Base-by-base conservation (phyloP, 2,329 filamentous ascomycete species). In the Pezicula rhizophila region DNA sequence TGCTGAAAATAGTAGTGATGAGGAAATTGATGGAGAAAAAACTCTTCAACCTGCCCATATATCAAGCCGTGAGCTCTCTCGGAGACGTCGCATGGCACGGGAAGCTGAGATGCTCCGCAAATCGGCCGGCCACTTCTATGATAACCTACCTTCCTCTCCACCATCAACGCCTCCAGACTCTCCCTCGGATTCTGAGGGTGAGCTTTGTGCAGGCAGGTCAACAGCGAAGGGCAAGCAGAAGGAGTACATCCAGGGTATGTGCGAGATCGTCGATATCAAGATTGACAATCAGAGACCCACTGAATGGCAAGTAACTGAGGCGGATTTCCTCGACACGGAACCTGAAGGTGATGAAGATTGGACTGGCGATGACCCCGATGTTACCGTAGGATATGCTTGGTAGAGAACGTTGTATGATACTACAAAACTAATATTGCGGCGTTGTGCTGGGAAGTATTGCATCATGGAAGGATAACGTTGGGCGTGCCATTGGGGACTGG, bases 271-370 rank as follows among this genome's bases (percentile, higher is more conserved):
- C 15, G 78, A 86, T 51, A 76, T 91, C 39, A 71, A 80, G 40
- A 83, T 91, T 56, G 87, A 91, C 65, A 91, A 91, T 62, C 78
- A 87, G 61, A 83, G 88, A 52, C 82, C 83, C 5, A 75, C 75
- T 2, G 87, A 89, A 67, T 69, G 77, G 20, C 81, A 85, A 52
- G 87, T 77, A 54, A 76, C 76, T 18, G 87, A 89, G 72, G 79
- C 77, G 1, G 86, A 92, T 62, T 91, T 92, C 57, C 65, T 87
- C 12, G 77, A 79, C 52, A 68, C 66, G 6, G 76, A 79, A 54
- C 64, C 62, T 79, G 74, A 81, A 44, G 79, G 78, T 4, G 77
- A 79, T 43, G 68, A 72, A 33, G 74, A 77, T 41, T 75, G 77
- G 50, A 73, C 75, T 28, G 73, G 59, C 0, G 58, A 62, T 25